Percentiles rank a stretch among this genome's conserved stretches.
Evolutionary conservation across 371 early-diverging fungal genomes (phyloP).

Genomic region (Blakeslea trispora): DNA sequence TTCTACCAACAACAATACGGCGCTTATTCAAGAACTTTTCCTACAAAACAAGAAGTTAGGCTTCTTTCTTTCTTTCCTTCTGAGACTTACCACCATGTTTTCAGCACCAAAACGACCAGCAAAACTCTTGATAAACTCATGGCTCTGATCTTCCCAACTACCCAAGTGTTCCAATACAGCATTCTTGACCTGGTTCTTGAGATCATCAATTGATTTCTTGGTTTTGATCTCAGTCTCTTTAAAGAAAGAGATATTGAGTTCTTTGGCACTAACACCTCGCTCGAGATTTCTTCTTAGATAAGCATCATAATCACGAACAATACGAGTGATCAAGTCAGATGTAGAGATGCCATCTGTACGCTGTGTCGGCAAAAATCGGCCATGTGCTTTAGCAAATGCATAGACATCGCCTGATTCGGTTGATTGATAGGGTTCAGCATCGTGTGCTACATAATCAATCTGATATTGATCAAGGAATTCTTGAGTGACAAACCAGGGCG

Average conservation of each 20-base stretch:
- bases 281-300: slow-evolving; percentile 93
- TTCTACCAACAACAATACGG: slow-evolving; percentile 19
- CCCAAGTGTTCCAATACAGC: slow-evolving; percentile 62
- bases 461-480: slow-evolving; percentile 88
- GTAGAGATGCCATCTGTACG: slow-evolving; percentile 97
- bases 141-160: slow-evolving; percentile 72
- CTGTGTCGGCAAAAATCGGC: slow-evolving; percentile 88
- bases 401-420: slow-evolving; percentile 92
- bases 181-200: slow-evolving; percentile 66
- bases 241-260: slow-evolving; percentile 87
- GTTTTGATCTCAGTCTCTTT: slow-evolving; percentile 79
- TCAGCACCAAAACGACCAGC: slow-evolving; percentile 70
- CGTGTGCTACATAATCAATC: slow-evolving; percentile 98
- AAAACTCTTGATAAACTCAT: slow-evolving; percentile 73
- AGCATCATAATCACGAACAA: slow-evolving; percentile 94
- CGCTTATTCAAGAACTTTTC: slow-evolving; percentile 31
- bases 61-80: slow-evolving; percentile 28
- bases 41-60: slow-evolving; percentile 14
- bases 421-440: slow-evolving; percentile 91
- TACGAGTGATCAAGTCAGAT: slow-evolving; percentile 93
- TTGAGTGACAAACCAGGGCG: slow-evolving; percentile 91
- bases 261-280: slow-evolving; percentile 90
- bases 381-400: slow-evolving; percentile 87
- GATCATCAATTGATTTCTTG: slow-evolving; percentile 74
- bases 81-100: slow-evolving; percentile 52